These are phyloP conservation scores for Athelia sp. DNA, from an alignment of 1,284 basidiomycete species.

Conservation along the genomic window DNA sequence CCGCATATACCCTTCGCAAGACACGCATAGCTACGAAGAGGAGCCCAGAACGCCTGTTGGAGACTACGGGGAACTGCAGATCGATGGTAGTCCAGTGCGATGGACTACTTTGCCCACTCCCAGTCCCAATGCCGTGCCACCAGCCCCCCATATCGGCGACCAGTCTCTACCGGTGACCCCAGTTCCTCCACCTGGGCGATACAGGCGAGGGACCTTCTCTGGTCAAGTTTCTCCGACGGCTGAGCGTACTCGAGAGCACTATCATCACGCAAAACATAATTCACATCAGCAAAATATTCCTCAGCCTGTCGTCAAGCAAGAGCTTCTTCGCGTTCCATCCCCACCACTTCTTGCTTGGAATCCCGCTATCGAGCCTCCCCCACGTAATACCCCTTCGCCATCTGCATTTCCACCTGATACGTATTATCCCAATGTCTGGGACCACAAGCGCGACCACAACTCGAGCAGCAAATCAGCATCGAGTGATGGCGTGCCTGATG, in stretches of 20 bases:
- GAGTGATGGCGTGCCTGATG: conserved; percentile 10
- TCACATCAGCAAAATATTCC: conserved; percentile 11
- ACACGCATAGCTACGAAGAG: conserved; percentile 44
- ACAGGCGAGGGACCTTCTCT: no score
- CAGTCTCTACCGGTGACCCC: background rate
- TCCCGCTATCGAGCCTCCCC: conserved; percentile 68
- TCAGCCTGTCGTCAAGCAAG: conserved; percentile 6
- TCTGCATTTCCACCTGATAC: conserved; percentile 60
- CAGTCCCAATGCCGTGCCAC: conserved; percentile 4
- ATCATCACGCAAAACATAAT: conserved; percentile 10
- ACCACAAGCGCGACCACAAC: conserved; percentile 40
- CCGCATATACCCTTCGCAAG: no score
- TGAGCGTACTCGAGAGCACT: conserved; percentile 9
- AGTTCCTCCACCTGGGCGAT: background rate
- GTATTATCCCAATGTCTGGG: conserved; percentile 75
- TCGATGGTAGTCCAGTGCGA: conserved; percentile 8
- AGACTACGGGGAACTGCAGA: conserved; percentile 5
- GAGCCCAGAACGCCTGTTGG: conserved; percentile 13
- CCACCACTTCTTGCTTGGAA: conserved; percentile 66
- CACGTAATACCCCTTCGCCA: conserved; percentile 44
- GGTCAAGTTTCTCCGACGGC: conserved; percentile 3
- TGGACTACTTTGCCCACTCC: conserved; percentile 8
- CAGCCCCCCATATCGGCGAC: background rate
- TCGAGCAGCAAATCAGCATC: conserved; percentile 28
- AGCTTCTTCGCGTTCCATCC: conserved; percentile 42